These are phyloP conservation scores for Tribonema minus DNA, from an alignment of 108 stramenopile species.

Conservation along the genomic window DNA sequence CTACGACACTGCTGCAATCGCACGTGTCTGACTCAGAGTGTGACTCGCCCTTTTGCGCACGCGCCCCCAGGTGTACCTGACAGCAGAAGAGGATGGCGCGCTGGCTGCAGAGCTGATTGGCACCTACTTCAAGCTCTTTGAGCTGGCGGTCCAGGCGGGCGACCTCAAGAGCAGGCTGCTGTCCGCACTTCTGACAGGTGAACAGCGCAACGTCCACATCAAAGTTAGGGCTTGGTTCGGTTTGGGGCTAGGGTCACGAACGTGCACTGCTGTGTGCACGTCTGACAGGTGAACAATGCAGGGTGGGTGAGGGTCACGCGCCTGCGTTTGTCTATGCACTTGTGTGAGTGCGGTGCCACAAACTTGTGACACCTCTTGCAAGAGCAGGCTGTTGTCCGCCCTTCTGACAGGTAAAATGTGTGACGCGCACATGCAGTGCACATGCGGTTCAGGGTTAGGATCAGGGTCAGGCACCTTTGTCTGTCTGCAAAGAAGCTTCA, in stretches of 20 bases:
- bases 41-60: neutral
- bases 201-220: too few relatives aligned
- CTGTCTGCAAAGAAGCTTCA: too few relatives aligned
- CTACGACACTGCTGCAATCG: neutral
- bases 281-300: too few relatives aligned
- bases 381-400: too few relatives aligned
- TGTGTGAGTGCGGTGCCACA: too few relatives aligned
- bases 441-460: too few relatives aligned
- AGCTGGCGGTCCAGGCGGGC: conserved; percentile 58
- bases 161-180: conserved; percentile 61
- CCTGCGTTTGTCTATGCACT: conserved; percentile 76
- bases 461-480: too few relatives aligned
- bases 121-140: conserved; percentile 88
- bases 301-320: neutral
- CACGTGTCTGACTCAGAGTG: too few relatives aligned
- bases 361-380: too few relatives aligned
- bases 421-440: too few relatives aligned
- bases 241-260: neutral
- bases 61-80: conserved; percentile 54
- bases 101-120: conserved; percentile 74
- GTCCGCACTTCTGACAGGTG: conserved; percentile 72
- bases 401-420: too few relatives aligned
- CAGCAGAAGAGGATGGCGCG: conserved; percentile 20
- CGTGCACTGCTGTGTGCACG: conserved; percentile 78
- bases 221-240: too few relatives aligned